Base-by-base conservation (phyloP, 2,329 filamentous ascomycete genomes). In the Verticillium dahliae region DNA sequence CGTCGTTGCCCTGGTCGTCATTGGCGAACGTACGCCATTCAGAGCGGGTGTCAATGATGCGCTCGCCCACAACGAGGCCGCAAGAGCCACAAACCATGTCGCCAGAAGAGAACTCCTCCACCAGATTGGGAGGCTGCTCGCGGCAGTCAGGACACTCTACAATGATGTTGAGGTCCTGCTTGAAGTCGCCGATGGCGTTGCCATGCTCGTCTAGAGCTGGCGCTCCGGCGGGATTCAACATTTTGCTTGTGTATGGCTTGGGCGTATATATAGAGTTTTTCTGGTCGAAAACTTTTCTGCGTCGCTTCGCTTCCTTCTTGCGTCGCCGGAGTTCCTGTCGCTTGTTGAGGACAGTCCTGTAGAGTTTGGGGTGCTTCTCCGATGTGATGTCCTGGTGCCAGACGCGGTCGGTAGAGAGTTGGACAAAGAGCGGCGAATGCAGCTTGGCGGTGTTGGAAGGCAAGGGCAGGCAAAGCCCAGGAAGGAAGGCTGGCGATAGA, bases 21-120 rank as follows among this genome's bases (percentile, higher is more conserved):
- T 98, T 98, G 72, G 93, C 92, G 78, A 99, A 99, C 1, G 95
- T 99, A 73, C 95, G 91, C 95, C 95, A 99, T 79, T 99, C 95
- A 57, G 92, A 97, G 65, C 96, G 90, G 64, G 91, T 96, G 73
- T 99, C 96, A 71, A 99, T 93, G 73, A 95, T 92, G 67, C 92
- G 90, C 71, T 94, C 90, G 63, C 90, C 90, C 35, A 99, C 85
- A 6, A 99, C 95, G 38, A 97, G 82, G 41, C 95, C 95, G 71
- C 95, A 99, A 64, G 90, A 92, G 62, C 85, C 90, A 73, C 95
- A 99, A 61, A 99, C 92, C 73, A 96, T 91, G 75, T 99, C 95
- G 66, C 92, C 91, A 39, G 88, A 90, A 6, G 92, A 92, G 72
- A 94, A 95, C 73, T 98, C 95, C 72, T 98, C 95, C 56, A 95